phyloP scores from a whole-genome alignment of 2,329 filamentous ascomycete species.

The Dothideomycetes sp. region DNA sequence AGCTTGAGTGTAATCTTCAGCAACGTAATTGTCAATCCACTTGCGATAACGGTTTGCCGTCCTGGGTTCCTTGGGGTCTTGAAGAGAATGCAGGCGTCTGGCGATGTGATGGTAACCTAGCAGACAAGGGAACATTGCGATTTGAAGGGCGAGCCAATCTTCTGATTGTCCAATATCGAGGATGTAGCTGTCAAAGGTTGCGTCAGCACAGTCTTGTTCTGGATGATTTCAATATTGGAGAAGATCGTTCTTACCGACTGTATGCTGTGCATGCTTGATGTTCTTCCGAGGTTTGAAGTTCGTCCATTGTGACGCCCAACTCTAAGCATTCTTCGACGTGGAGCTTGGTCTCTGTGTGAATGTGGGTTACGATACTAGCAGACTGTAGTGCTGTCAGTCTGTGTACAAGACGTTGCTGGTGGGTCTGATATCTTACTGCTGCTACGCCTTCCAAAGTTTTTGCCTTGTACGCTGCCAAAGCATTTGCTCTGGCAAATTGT shows the following conservation, averaged over 20 bases:
- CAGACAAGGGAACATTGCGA: conserved; percentile 76
- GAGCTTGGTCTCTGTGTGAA: conserved; percentile 68
- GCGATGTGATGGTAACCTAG: conserved; percentile 83
- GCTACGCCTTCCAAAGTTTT: conserved; percentile 64
- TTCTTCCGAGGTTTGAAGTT: conserved; percentile 67
- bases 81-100: conserved; percentile 54
- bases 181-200: conserved; percentile 54
- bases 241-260: conserved; percentile 39
- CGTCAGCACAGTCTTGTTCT: too few species aligned
- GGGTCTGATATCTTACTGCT: conserved; percentile 43
- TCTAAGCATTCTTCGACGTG: conserved; percentile 74
- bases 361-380: conserved; percentile 64
- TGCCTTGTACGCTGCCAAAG: conserved; percentile 76
- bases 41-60: conserved; percentile 57
- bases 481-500: conserved; percentile 81
- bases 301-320: conserved; percentile 65
- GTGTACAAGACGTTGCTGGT: not conserved
- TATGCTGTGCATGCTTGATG: conserved; percentile 75
- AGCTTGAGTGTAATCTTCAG: conserved; percentile 66
- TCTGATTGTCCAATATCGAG: conserved; percentile 81
- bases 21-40: conserved; percentile 86
- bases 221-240: too few species aligned
- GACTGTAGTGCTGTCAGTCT: conserved; percentile 34
- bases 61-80: conserved; percentile 36
- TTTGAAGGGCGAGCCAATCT: conserved; percentile 78